Base-by-base conservation (phyloP, 2,329 filamentous ascomycete species). In the Colletotrichum cordylinicola region DNA sequence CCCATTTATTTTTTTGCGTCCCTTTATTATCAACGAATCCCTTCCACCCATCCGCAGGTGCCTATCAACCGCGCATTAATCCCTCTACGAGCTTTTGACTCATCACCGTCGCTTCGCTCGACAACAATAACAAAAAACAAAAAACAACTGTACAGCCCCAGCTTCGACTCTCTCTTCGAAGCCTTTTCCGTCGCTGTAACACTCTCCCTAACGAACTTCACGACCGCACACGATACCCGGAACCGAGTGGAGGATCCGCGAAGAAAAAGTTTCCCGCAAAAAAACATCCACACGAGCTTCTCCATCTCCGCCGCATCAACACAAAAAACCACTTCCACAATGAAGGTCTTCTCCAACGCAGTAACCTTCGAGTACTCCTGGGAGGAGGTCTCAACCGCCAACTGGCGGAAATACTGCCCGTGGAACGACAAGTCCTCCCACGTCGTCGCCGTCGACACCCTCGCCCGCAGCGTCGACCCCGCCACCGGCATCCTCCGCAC, bases 391-490 rank as follows among this genome's bases (percentile, higher is more conserved):
- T 98, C 96, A 31, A 96, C 95, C 16, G 96, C 95, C 84, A 99
- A 99, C 90, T 99, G 97, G 97, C 94, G 93, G 80, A 99, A 99
- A 86, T 99, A 99, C 87, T 98, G 95, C 82, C 96, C 96, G 24
- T 98, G 97, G 96, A 99, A 99, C 88, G 94, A 98, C 85, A 97
- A 98, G 87, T 96, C 95, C n/a, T 95, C 96, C 55, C 97, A 99
- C 86, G 97, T 99, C 79, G 93, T 98, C 79, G 96, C 95, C 79
- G 97, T 98, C 82, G 97, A 99, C 87, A 98, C 96, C 16, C 87
- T 99, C 81, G 94, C 93, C 69, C 94, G 97, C 61, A 79, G 80
- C 66, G 88, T 92, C 84, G 90, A 92, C 80, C 83, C 88, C 3
- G 83, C 82, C 27, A 92, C 91, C 15, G 91, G 91, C 79, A 90